phyloP scores from a whole-genome alignment of 2,329 filamentous ascomycete species.

The Davidsoniella australis region DNA sequence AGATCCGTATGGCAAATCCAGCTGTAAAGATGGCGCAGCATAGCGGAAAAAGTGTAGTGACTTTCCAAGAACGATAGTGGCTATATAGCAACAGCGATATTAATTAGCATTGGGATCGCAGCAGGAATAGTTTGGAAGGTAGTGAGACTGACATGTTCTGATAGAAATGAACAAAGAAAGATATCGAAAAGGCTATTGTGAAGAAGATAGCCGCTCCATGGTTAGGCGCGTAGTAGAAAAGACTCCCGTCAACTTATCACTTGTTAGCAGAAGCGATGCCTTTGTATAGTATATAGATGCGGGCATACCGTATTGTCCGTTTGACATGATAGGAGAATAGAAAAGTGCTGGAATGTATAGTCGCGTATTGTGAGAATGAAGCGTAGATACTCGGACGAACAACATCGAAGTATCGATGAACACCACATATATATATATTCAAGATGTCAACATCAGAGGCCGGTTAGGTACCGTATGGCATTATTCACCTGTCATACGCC shows the following conservation, averaged over 20 bases:
- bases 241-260: conserved; percentile 23
- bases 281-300: neutral
- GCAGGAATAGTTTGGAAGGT: neutral
- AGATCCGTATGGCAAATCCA: conserved; percentile 32
- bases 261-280: neutral
- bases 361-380: no score
- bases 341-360: neutral
- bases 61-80: conserved; percentile 37
- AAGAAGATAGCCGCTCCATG: conserved; percentile 32
- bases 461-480: no score
- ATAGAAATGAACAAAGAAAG: conserved; percentile 24
- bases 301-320: neutral
- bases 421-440: no score
- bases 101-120: neutral
- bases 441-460: no score
- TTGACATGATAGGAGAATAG: neutral
- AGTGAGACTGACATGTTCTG: conserved; percentile 27
- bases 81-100: conserved; percentile 18
- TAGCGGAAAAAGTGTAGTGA: conserved; percentile 37
- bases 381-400: no score
- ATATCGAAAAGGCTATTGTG: conserved; percentile 23
- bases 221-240: conserved; percentile 31
- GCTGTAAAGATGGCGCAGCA: conserved; percentile 35
- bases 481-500: no score
- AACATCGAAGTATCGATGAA: no score